Evolutionary conservation across 495 filamentous ascomycete species (phyloP).

Genomic region (Lophium mytilinum): DNA sequence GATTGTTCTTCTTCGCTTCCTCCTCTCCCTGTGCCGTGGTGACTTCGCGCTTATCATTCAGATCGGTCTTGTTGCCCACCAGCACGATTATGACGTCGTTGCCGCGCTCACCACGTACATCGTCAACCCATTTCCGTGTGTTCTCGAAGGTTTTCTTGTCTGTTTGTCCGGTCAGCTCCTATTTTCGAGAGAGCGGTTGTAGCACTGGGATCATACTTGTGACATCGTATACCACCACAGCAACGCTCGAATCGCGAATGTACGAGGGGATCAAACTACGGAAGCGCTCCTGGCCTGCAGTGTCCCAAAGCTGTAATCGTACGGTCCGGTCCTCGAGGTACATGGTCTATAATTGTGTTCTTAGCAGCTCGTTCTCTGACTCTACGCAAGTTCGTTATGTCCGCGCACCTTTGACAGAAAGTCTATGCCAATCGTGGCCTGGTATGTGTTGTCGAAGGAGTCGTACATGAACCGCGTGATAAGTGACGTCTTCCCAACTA

Average conservation of each 20-base stretch:
- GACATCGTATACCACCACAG: slow-evolving; percentile 97
- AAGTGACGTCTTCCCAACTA: slow-evolving; percentile 95
- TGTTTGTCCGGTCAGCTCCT: slow-evolving; percentile 20
- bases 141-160: slow-evolving; percentile 93
- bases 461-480: slow-evolving; percentile 99
- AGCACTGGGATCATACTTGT: slow-evolving; percentile 50
- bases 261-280: slow-evolving; percentile 94
- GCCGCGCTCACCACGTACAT: slow-evolving; percentile 90
- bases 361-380: background rate
- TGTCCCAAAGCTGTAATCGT: slow-evolving; percentile 96
- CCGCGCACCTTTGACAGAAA: slow-evolving; percentile 85
- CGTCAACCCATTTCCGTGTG: slow-evolving; percentile 98
- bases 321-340: slow-evolving; percentile 98
- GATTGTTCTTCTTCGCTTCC: slow-evolving; percentile 92
- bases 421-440: slow-evolving; percentile 98
- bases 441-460: slow-evolving; percentile 99
- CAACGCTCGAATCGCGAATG: slow-evolving; percentile 93
- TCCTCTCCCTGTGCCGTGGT: slow-evolving; percentile 92
- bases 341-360: slow-evolving; percentile 63
- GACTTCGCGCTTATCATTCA: slow-evolving; percentile 95
- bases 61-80: slow-evolving; percentile 97
- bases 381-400: background rate
- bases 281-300: slow-evolving; percentile 94
- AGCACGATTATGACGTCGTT: slow-evolving; percentile 98
- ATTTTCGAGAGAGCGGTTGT: background rate